Evolutionary conservation across 1,284 basidiomycete genomes (phyloP).

Genomic region (Pseudozyma hubeiensis): DNA sequence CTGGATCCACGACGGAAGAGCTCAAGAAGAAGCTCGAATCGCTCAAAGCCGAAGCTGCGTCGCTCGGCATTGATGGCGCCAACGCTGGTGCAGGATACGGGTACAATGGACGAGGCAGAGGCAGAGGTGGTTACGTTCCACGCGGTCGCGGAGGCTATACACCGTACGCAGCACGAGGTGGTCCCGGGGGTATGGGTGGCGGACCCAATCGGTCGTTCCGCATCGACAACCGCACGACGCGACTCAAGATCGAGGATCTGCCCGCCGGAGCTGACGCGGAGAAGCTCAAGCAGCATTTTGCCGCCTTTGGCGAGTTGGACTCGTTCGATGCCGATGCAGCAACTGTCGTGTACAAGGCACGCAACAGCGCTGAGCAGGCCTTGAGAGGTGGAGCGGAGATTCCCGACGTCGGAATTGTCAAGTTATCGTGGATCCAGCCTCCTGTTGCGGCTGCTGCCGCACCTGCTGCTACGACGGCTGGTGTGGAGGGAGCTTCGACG

Average conservation of each 20-base stretch:
- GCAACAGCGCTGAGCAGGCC: conserved; percentile 57
- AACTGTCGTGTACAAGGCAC: conserved; percentile 54
- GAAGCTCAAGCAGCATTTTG: conserved; percentile 81
- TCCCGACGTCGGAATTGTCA: conserved; percentile 57
- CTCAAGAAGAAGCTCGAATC: conserved; percentile 82
- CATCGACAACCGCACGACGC: conserved; percentile 89
- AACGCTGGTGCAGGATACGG: conserved; percentile 59
- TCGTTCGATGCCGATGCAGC: conserved; percentile 36
- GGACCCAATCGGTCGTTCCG: conserved; percentile 74
- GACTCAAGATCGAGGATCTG: conserved; percentile 79
- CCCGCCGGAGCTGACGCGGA: conserved; percentile 71
- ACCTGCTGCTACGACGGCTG: not conserved
- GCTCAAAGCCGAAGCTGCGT: conserved; percentile 86
- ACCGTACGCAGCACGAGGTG: conserved; percentile 76
- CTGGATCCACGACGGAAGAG: conserved; percentile 75
- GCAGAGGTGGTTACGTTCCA: conserved; percentile 68
- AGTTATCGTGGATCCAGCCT: conserved; percentile 60
- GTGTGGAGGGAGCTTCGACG: conserved; percentile 3
- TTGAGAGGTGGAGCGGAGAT: conserved; percentile 55
- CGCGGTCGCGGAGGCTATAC: conserved; percentile 78
- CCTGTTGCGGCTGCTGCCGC: conserved; percentile 8
- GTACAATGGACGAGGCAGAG: conserved; percentile 67
- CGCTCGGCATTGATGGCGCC: conserved; percentile 77
- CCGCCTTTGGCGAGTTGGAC: conserved; percentile 54
- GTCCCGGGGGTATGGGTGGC: conserved; percentile 70